phyloP scores from a whole-genome alignment of 164 flowering plant genomes.

The Hamamelis virginiana region DNA sequence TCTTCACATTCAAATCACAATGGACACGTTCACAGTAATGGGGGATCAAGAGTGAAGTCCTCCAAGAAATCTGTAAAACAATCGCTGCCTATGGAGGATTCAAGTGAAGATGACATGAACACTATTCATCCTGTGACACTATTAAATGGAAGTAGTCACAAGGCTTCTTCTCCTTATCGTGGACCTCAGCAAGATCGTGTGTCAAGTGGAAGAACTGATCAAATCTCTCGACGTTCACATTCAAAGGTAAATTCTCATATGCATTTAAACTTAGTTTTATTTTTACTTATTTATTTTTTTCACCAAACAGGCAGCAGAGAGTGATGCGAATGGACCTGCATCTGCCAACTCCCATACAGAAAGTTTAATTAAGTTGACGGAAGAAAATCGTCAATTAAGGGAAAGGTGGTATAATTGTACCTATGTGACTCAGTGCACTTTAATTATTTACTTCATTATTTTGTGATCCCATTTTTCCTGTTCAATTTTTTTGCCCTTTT shows the following conservation, averaged over 20 bases:
- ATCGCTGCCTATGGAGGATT: constrained; percentile 25
- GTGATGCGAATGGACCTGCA: background rate
- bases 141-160: constrained; percentile 7
- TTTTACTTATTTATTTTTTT: background rate
- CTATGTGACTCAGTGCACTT: background rate
- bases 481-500: background rate
- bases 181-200: constrained; percentile 13
- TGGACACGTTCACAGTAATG: constrained; percentile 9
- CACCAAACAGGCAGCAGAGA: constrained; percentile 2
- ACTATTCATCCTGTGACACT: constrained; percentile 3
- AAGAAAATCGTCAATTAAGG: constrained; percentile 35
- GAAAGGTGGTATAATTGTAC: constrained; percentile 28
- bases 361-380: constrained; percentile 22
- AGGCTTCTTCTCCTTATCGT: constrained; percentile 4
- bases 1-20: constrained; percentile 1
- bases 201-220: constrained; percentile 7
- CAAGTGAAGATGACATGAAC: constrained; percentile 19
- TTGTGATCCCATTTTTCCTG: background rate
- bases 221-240: no score
- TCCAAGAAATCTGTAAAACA: constrained; percentile 19
- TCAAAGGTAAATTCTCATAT: no score
- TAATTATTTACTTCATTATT: background rate
- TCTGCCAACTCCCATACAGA: constrained; percentile 1
- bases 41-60: constrained; percentile 1
- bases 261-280: background rate